These are phyloP conservation scores for Tephrocybe rancida DNA, from an alignment of 768 basidiomycete genomes.

Conservation along the genomic window DNA sequence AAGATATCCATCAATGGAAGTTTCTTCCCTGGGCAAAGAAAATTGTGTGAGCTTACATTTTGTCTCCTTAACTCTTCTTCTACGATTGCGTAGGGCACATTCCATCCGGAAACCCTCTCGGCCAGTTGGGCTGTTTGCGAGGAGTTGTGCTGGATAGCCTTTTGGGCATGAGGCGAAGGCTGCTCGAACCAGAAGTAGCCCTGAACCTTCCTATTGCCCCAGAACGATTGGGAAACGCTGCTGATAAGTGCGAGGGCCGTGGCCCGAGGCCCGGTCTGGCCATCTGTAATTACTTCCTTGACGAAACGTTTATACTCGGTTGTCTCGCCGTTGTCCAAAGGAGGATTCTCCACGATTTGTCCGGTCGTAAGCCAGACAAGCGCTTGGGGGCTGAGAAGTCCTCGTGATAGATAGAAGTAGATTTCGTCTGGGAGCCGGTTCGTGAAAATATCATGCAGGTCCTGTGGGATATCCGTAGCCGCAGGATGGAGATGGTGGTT, in stretches of 20 bases:
- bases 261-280: slow-evolving; percentile 90
- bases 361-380: slow-evolving; percentile 95
- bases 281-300: slow-evolving; percentile 95
- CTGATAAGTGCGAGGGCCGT: slow-evolving; percentile 88
- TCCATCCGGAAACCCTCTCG: slow-evolving; percentile 89
- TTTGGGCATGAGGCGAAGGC: slow-evolving; percentile 51
- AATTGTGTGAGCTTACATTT: slow-evolving; percentile 65
- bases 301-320: slow-evolving; percentile 94
- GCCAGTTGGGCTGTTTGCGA: slow-evolving; percentile 83
- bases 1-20: slow-evolving; percentile 26
- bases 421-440: slow-evolving; percentile 93
- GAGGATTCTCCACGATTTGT: slow-evolving; percentile 81
- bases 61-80: slow-evolving; percentile 96
- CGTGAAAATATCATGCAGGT: slow-evolving; percentile 95
- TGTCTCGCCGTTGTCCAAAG: slow-evolving; percentile 93
- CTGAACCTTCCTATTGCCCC: slow-evolving; percentile 76
- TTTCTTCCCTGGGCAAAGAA: slow-evolving; percentile 21
- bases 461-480: slow-evolving; percentile 84
- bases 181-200: slow-evolving; percentile 80
- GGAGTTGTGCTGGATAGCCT: slow-evolving; percentile 71
- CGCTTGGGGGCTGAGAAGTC: slow-evolving; percentile 85
- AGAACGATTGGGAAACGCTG: slow-evolving; percentile 77
- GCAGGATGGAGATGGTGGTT: slow-evolving; percentile 71
- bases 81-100: slow-evolving; percentile 79
- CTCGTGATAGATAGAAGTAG: slow-evolving; percentile 94